Conservation (phyloP, 169 alveolate genomes). For the Fabrea salina region DNA sequence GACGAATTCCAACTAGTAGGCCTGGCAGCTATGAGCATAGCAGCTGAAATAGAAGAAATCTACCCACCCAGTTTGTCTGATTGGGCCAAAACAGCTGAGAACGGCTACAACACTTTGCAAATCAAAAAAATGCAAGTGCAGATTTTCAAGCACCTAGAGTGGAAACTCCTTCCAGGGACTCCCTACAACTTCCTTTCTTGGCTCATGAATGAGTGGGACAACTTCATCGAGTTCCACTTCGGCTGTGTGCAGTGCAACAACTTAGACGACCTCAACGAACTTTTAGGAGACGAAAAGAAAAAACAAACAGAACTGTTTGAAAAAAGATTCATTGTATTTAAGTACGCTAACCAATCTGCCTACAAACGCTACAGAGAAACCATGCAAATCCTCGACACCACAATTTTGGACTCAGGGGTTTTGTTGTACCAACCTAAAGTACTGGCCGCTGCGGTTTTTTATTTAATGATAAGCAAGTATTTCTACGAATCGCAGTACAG, state of each 20-base stretch:
- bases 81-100: constrained; percentile 59
- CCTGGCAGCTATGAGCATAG: constrained; percentile 69
- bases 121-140: neutral
- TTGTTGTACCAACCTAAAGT: constrained; percentile 30
- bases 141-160: constrained; percentile 26
- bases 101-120: constrained; percentile 47
- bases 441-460: constrained; percentile 33
- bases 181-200: constrained; percentile 48
- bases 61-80: constrained; percentile 62
- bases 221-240: constrained; percentile 35
- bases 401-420: constrained; percentile 26
- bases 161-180: constrained; percentile 57
- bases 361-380: constrained; percentile 48
- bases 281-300: neutral
- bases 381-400: constrained; percentile 36
- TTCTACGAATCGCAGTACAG: constrained; percentile 24
- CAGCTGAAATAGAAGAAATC: constrained; percentile 75
- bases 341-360: constrained; percentile 32
- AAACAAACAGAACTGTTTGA: constrained; percentile 13
- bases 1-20: constrained; percentile 75
- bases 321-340: constrained; percentile 1
- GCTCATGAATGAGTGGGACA: constrained; percentile 68
- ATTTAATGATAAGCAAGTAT: constrained; percentile 43
- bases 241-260: constrained; percentile 31
- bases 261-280: constrained; percentile 33